Evolutionary conservation across 1,284 basidiomycete species (phyloP).

Genomic region (Sporisorium graminicola): DNA sequence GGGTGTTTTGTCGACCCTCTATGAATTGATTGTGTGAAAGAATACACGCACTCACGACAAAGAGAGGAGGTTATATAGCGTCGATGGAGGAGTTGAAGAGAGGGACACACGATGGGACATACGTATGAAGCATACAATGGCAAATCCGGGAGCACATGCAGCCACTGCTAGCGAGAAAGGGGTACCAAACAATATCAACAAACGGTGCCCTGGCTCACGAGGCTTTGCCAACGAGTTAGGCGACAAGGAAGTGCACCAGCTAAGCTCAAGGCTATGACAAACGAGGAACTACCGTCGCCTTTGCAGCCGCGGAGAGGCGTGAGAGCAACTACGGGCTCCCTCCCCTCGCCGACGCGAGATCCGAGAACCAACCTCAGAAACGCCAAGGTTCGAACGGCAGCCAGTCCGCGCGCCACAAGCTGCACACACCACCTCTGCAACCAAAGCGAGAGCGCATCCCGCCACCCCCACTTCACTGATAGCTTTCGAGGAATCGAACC

Average conservation of each 20-base stretch:
- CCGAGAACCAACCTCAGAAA: background rate
- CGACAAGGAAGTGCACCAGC: background rate
- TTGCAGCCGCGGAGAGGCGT: background rate
- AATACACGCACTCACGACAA: background rate
- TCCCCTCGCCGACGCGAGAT: too few relatives aligned
- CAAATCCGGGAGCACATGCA: background rate
- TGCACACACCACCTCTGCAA: background rate
- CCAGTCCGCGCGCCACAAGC: background rate
- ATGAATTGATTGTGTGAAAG: background rate
- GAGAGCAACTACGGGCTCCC: too few relatives aligned
- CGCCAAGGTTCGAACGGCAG: background rate
- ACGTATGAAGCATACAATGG: background rate
- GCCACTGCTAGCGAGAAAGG: background rate
- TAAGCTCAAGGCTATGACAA: background rate
- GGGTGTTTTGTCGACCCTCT: background rate
- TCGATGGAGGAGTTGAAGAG: background rate
- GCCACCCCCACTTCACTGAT: background rate
- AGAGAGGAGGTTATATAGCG: too few relatives aligned
- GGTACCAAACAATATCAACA: background rate
- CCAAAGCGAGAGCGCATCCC: background rate
- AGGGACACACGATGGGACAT: background rate
- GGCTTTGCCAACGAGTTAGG: background rate
- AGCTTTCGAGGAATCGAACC: background rate
- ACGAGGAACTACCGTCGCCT: background rate
- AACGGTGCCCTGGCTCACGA: background rate